Percentiles rank a stretch among this genome's conserved stretches.
phyloP scores from a whole-genome alignment of 2,329 filamentous ascomycete genomes.

The Nemania sp. region DNA sequence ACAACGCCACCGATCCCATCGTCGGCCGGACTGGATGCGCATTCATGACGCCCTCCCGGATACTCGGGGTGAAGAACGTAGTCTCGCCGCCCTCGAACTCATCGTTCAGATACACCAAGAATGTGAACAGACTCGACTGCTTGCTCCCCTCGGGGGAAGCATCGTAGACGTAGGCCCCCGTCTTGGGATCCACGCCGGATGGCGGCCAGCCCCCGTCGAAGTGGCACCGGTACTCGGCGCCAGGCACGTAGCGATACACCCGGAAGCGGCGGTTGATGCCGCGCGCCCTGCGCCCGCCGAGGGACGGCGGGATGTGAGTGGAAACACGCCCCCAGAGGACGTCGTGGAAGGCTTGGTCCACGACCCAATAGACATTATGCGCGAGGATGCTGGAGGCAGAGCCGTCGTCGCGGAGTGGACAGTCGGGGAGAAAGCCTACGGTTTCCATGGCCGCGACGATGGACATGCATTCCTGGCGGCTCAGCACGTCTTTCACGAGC shows the following conservation, averaged over 20 bases:
- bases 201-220: constrained; percentile 76
- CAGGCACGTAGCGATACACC: constrained; percentile 73
- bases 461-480: constrained; percentile 62
- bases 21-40: constrained; percentile 70
- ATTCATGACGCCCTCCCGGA: constrained; percentile 66
- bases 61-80: constrained; percentile 69
- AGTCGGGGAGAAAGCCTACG: constrained; percentile 68
- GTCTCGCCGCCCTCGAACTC: constrained; percentile 74
- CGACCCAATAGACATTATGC: constrained; percentile 28
- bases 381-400: constrained; percentile 26
- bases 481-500: constrained; percentile 63
- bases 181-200: constrained; percentile 62
- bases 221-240: constrained; percentile 71
- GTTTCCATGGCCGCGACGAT: constrained; percentile 69
- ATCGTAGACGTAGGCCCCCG: constrained; percentile 65
- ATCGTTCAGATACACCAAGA: constrained; percentile 70
- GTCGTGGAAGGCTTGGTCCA: constrained; percentile 27
- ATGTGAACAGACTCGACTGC: constrained; percentile 71
- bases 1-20: constrained; percentile 69
- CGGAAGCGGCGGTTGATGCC: constrained; percentile 72
- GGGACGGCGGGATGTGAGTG: constrained; percentile 41
- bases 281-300: constrained; percentile 60
- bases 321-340: constrained; percentile 23
- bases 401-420: constrained; percentile 53
- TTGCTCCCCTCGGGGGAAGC: constrained; percentile 60